phyloP scores from a whole-genome alignment of 2,329 filamentous ascomycete genomes.

The Cytospora paraplurivora region DNA sequence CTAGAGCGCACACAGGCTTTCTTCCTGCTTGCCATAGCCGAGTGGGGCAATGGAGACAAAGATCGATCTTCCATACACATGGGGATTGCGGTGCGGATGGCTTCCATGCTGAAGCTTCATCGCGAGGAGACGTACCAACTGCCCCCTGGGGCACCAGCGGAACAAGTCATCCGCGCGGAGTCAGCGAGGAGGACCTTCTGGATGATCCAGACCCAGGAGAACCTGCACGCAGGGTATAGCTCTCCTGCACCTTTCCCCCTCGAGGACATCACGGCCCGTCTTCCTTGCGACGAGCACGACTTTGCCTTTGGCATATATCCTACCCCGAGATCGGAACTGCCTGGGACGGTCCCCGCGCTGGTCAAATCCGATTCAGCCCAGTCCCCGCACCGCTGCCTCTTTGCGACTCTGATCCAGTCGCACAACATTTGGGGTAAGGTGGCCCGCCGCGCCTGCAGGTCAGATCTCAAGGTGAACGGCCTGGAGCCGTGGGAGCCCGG shows the following conservation, averaged over 20 bases:
- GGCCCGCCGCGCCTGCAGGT: conserved; percentile 35
- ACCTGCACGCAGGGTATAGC: conserved; percentile 41
- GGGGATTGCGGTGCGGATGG: conserved; percentile 43
- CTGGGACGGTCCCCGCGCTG: conserved; percentile 37
- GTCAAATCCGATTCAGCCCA: conserved; percentile 33
- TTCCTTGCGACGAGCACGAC: conserved; percentile 42
- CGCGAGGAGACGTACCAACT: conserved; percentile 42
- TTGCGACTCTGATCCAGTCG: conserved; percentile 42
- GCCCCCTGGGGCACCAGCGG: conserved; percentile 31
- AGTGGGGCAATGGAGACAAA: conserved; percentile 40
- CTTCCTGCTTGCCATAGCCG: conserved; percentile 38
- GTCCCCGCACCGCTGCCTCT: conserved; percentile 37
- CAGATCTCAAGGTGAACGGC: conserved; percentile 25
- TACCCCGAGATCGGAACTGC: conserved; percentile 37
- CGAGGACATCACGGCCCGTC: conserved; percentile 40
- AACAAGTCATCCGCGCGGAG: conserved; percentile 39
- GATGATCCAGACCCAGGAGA: conserved; percentile 43
- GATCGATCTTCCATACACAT: conserved; percentile 40
- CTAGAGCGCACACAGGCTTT: conserved; percentile 38
- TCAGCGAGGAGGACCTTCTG: conserved; percentile 42
- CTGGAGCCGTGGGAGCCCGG: conserved; percentile 32
- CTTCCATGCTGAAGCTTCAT: conserved; percentile 40
- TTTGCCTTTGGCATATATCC: conserved; percentile 41
- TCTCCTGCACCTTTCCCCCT: conserved; percentile 39
- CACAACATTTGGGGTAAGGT: conserved; percentile 43